Percentiles rank a stretch among this genome's conserved stretches.
These are phyloP conservation scores for Pyrenula aspistea DNA, from an alignment of 495 filamentous ascomycete genomes.

Conservation along the genomic window DNA sequence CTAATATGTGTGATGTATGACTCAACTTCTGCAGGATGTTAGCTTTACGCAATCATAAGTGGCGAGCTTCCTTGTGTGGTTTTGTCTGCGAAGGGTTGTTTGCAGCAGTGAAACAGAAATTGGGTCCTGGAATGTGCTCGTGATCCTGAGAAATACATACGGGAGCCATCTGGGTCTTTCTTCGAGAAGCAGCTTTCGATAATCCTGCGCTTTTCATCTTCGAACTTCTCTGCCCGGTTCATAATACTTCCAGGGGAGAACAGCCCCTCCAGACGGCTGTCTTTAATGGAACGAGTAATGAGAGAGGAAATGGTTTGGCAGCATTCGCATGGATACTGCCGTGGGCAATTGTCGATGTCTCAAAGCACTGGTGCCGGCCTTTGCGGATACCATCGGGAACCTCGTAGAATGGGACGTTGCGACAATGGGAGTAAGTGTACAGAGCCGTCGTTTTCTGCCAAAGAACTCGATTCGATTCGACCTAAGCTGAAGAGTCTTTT, in stretches of 20 bases:
- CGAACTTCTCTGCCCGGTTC: conserved; percentile 78
- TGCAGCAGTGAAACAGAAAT: conserved; percentile 3
- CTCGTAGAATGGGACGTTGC: no score
- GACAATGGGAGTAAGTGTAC: no score
- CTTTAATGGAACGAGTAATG: no score
- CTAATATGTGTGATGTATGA: conserved; percentile 96
- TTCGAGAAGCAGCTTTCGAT: conserved; percentile 85
- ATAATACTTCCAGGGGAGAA: conserved; percentile 8
- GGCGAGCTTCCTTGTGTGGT: conserved; percentile 2
- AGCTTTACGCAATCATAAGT: no score
- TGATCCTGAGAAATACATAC: no score
- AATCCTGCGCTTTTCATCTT: conserved; percentile 90
- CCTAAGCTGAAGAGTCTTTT: no score
- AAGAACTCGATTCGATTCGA: no score
- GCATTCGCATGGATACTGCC: neutral
- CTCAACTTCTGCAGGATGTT: conserved; percentile 52
- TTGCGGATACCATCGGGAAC: neutral
- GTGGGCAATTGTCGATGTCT: neutral
- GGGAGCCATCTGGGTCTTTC: conserved; percentile 67
- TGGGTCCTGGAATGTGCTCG: no score
- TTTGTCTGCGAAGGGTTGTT: conserved; percentile 4
- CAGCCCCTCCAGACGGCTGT: no score
- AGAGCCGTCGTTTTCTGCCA: no score
- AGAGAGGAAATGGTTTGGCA: no score
- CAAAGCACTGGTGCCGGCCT: neutral